These are phyloP conservation scores for Austroboletus eburneus DNA, from an alignment of 768 basidiomycete genomes.

Conservation along the genomic window DNA sequence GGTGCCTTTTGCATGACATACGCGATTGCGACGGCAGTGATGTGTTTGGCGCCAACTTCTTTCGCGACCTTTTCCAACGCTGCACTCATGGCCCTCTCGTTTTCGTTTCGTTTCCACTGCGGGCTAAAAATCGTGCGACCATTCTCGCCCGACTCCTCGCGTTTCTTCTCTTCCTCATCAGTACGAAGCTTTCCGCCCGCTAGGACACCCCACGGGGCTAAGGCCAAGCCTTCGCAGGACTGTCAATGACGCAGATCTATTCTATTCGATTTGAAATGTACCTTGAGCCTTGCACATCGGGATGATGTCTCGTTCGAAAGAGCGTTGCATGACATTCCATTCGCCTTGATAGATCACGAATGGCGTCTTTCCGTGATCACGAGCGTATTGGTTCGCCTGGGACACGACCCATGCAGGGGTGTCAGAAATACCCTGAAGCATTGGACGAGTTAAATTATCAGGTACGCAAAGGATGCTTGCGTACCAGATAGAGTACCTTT, in stretches of 20 bases:
- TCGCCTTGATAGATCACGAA: constrained; percentile 51
- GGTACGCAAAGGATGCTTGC: neutral
- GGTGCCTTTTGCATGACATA: constrained; percentile 53
- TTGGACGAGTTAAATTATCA: too few species aligned
- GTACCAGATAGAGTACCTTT: constrained; percentile 36
- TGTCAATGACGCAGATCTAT: too few species aligned
- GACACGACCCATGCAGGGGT: constrained; percentile 51
- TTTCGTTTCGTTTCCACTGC: constrained; percentile 45
- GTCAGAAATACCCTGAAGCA: too few species aligned
- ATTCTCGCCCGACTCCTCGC: too few species aligned
- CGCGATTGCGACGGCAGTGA: constrained; percentile 42
- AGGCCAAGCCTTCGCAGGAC: constrained; percentile 9
- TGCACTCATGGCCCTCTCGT: constrained; percentile 38
- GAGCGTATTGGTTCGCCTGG: constrained; percentile 48
- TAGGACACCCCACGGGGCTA: constrained; percentile 35
- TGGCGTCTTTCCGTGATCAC: constrained; percentile 43
- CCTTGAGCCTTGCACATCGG: too few species aligned
- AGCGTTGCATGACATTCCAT: constrained; percentile 41
- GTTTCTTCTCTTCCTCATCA: constrained; percentile 26
- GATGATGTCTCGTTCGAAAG: constrained; percentile 52
- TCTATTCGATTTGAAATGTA: too few species aligned
- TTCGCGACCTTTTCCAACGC: too few species aligned
- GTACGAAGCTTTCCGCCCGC: constrained; percentile 23
- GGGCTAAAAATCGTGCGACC: constrained; percentile 31
- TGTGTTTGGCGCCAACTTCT: constrained; percentile 44